Percentiles rank a stretch among this genome's conserved stretches.
Conservation (phyloP, 768 basidiomycete species). For the Rhodotorula paludigena region DNA sequence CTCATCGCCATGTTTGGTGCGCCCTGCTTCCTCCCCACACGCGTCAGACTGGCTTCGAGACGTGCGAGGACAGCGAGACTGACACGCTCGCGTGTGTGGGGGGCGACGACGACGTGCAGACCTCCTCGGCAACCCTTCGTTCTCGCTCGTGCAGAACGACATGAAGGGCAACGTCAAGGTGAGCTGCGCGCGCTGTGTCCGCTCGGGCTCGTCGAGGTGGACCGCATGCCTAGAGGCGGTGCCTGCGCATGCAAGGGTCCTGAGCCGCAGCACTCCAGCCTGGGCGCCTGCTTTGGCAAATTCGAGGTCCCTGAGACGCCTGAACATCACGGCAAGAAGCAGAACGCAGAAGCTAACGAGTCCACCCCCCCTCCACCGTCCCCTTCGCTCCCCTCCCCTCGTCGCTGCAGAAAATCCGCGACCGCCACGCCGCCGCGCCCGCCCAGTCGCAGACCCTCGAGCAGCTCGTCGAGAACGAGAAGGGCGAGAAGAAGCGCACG, state of each 20-base stretch:
- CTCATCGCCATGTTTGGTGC: constrained; percentile 85
- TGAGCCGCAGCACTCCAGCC: too few relatives aligned
- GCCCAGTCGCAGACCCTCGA: constrained; percentile 71
- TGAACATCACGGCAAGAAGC: too few relatives aligned
- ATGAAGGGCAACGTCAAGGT: constrained; percentile 87
- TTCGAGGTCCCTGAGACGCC: too few relatives aligned
- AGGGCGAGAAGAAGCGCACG: constrained; percentile 72
- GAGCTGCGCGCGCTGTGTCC: constrained; percentile 44
- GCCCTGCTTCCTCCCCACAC: constrained; percentile 36
- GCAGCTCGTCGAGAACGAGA: constrained; percentile 74
- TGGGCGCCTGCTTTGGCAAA: too few relatives aligned
- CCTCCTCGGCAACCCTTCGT: constrained; percentile 77
- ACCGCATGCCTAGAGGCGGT: too few relatives aligned
- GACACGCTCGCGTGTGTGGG: constrained; percentile 2
- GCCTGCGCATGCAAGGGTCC: too few relatives aligned
- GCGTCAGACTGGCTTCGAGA: too few relatives aligned
- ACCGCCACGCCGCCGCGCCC: constrained; percentile 67
- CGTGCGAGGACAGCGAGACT: constrained; percentile 9
- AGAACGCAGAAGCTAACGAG: neutral
- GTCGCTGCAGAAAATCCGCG: constrained; percentile 71
- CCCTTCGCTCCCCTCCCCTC: neutral
- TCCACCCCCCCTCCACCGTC: neutral
- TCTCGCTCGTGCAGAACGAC: constrained; percentile 75
- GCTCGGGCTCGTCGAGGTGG: neutral
- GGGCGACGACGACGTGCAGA: constrained; percentile 52